These are phyloP conservation scores for Auricularia heimuer DNA, from an alignment of 768 basidiomycete species.

Conservation along the genomic window DNA sequence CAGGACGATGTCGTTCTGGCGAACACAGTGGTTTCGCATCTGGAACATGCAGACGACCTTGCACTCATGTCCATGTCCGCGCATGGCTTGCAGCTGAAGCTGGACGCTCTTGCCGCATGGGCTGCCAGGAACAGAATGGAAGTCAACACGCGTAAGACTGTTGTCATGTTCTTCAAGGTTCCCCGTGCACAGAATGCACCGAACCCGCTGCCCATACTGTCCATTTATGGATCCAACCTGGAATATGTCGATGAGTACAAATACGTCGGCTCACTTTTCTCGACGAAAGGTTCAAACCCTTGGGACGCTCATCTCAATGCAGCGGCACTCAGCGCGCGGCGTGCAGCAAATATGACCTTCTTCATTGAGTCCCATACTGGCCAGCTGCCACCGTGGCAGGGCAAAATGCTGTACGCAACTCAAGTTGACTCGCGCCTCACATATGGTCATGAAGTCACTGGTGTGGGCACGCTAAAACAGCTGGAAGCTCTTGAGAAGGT, in stretches of 20 bases:
- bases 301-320: not conserved
- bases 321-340: not conserved
- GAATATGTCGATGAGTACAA: not conserved
- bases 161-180: conserved; percentile 11
- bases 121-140: conserved; percentile 11
- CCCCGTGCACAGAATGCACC: conserved; percentile 4
- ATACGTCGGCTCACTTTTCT: conserved; percentile 9
- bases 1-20: conserved; percentile 9
- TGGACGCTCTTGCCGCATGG: conserved; percentile 8
- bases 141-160: conserved; percentile 12
- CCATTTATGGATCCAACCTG: not conserved
- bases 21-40: conserved; percentile 9
- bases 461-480: conserved; percentile 7
- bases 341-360: not conserved
- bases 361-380: not conserved
- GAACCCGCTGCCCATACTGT: not conserved
- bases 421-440: conserved; percentile 18
- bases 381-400: conserved; percentile 7
- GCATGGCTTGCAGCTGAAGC: conserved; percentile 12
- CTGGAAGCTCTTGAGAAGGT: conserved; percentile 7
- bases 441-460: conserved; percentile 15
- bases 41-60: conserved; percentile 15
- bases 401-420: conserved; percentile 14
- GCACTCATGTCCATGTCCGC: conserved; percentile 7
- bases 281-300: conserved; percentile 2